Conservation (phyloP, 371 early-diverging fungal species). For the Syncephalis plumigaleata region DNA sequence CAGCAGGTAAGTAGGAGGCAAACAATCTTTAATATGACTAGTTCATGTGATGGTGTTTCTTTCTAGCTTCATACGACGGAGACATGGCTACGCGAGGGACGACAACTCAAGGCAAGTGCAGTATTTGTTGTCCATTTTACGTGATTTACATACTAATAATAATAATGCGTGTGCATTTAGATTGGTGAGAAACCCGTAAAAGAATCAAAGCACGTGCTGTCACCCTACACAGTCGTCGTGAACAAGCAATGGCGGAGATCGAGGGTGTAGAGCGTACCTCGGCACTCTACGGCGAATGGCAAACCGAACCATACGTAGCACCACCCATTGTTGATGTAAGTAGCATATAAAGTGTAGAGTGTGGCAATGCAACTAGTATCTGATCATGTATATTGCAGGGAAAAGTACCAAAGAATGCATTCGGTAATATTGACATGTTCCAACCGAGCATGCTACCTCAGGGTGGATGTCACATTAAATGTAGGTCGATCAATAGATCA, state of each 20-base stretch:
- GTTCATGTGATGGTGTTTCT: slow-evolving; percentile 1
- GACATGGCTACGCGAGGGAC: slow-evolving; percentile 48
- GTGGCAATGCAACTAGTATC: not conserved
- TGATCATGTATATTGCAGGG: slow-evolving; percentile 22
- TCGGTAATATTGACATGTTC: slow-evolving; percentile 71
- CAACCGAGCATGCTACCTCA: slow-evolving; percentile 62
- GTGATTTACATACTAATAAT: not conserved
- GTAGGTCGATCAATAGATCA: slow-evolving; percentile 14
- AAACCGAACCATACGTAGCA: slow-evolving; percentile 49
- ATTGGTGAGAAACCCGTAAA: slow-evolving; percentile 43
- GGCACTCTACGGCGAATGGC: slow-evolving; percentile 71
- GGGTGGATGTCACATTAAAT: slow-evolving; percentile 59
- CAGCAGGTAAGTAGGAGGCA: slow-evolving; percentile 14
- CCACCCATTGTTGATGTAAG: slow-evolving; percentile 43
- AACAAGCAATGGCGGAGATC: slow-evolving; percentile 18
- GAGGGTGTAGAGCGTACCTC: slow-evolving; percentile 6
- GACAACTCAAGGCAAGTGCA: slow-evolving; percentile 17
- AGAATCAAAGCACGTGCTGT: slow-evolving; percentile 37
- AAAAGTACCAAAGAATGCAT: slow-evolving; percentile 57
- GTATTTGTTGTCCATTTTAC: not conserved
- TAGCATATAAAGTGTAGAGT: not conserved
- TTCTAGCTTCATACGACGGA: slow-evolving; percentile 25
- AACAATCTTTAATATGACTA: not conserved
- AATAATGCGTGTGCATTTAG: slow-evolving; percentile 1
- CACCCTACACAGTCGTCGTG: slow-evolving; percentile 31